phyloP scores from a whole-genome alignment of 768 basidiomycete genomes.

The Termitomyces sp. region DNA sequence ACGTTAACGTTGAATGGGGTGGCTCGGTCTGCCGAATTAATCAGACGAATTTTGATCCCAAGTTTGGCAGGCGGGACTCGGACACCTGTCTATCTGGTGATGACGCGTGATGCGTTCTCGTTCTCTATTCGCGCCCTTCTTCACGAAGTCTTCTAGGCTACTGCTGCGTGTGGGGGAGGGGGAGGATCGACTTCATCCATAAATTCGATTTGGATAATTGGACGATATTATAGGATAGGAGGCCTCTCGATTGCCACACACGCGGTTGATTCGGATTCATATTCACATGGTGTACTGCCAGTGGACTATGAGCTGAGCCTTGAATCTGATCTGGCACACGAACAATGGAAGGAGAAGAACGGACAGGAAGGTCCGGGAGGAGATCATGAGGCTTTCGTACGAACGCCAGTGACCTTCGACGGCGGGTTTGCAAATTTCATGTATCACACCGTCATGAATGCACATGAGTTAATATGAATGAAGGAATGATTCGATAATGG shows the following conservation, averaged over 20 bases:
- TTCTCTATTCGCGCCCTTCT: not conserved
- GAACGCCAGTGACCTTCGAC: not conserved
- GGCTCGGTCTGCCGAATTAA: not conserved
- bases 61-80: slow-evolving; percentile 2
- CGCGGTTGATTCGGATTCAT: not conserved
- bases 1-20: not conserved
- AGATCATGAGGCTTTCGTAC: not conserved
- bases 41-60: slow-evolving; percentile 3
- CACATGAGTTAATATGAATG: not conserved
- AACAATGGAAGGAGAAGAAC: slow-evolving; percentile 1
- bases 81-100: slow-evolving; percentile 5
- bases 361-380: not conserved
- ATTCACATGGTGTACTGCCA: not conserved
- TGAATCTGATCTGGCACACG: not conserved
- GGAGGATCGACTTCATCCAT: not conserved
- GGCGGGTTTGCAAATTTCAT: not conserved
- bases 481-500: not conserved
- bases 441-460: not conserved
- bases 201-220: not conserved
- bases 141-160: not conserved
- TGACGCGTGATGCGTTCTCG: slow-evolving; percentile 1
- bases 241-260: not conserved
- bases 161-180: not conserved
- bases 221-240: not conserved
- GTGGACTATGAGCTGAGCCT: not conserved